Percentiles rank a stretch among this genome's conserved stretches.
These are phyloP conservation scores for Lenwebbia sp. DNA, from an alignment of 345 rosid species.

Conservation along the genomic window DNA sequence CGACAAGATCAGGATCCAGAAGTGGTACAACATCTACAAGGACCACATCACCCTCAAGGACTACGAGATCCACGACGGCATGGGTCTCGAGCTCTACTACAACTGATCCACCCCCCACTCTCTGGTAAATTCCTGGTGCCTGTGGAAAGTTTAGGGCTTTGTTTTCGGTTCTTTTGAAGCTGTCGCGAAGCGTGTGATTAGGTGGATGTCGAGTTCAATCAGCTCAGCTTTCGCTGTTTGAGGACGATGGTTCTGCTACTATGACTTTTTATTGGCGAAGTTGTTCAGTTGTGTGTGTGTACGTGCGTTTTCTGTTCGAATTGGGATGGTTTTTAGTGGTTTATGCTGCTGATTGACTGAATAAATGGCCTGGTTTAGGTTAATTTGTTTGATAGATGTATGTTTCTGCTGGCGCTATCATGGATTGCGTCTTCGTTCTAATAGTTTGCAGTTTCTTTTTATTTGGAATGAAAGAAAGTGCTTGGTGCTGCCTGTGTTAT, in stretches of 20 bases:
- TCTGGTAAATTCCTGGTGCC: background rate
- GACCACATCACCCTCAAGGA: constrained; percentile 73
- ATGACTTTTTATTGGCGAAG: background rate
- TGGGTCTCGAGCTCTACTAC: constrained; percentile 77
- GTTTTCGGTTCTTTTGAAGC: background rate
- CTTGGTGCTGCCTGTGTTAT: background rate
- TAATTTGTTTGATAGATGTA: background rate
- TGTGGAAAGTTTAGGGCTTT: background rate
- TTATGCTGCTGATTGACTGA: background rate
- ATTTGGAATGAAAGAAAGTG: background rate
- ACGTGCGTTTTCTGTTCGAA: background rate
- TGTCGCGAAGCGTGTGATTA: background rate
- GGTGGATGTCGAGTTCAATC: background rate
- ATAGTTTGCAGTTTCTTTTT: background rate
- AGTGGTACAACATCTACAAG: constrained; percentile 55
- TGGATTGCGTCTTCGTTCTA: background rate
- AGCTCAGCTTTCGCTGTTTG: background rate
- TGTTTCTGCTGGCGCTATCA: accelerated
- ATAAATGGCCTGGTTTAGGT: background rate
- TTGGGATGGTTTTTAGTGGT: background rate
- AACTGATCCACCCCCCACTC: constrained; percentile 10
- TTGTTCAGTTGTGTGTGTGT: background rate
- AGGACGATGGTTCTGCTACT: background rate
- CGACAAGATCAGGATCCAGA: constrained; percentile 45
- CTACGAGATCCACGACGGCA: constrained; percentile 73